Evolutionary conservation across 129 eudicot species (phyloP).

Genomic region (Oenanthe sinensis): DNA sequence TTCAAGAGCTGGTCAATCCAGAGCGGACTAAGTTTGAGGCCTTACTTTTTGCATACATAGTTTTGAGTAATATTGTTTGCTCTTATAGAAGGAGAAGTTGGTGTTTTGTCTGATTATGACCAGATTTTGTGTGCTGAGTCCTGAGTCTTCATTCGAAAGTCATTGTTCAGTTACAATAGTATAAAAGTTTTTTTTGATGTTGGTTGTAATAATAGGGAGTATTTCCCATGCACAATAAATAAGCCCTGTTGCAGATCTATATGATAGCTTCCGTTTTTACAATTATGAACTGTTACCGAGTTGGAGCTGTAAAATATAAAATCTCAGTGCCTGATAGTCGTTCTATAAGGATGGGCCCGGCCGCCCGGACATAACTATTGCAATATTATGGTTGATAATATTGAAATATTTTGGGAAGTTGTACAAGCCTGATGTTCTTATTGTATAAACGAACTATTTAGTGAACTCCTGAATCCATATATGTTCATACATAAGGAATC

Average conservation of each 20-base stretch:
- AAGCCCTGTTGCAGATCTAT: background rate
- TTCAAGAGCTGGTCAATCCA: constrained; percentile 58
- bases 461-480: too few species aligned
- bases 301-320: background rate
- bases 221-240: background rate
- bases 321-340: background rate
- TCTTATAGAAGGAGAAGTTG: background rate
- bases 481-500: too few species aligned
- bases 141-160: background rate
- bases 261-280: background rate
- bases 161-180: background rate
- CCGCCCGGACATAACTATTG: background rate
- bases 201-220: background rate
- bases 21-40: constrained; percentile 31
- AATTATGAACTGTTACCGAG: background rate
- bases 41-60: background rate
- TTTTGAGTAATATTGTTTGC: background rate
- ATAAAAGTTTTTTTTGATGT: background rate
- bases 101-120: background rate
- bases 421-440: too few species aligned
- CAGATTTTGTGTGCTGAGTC: background rate
- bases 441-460: too few species aligned
- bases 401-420: too few species aligned
- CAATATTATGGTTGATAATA: background rate
- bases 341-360: background rate